Conservation (phyloP, 768 basidiomycete genomes). For the Boletus subcaerulescens region DNA sequence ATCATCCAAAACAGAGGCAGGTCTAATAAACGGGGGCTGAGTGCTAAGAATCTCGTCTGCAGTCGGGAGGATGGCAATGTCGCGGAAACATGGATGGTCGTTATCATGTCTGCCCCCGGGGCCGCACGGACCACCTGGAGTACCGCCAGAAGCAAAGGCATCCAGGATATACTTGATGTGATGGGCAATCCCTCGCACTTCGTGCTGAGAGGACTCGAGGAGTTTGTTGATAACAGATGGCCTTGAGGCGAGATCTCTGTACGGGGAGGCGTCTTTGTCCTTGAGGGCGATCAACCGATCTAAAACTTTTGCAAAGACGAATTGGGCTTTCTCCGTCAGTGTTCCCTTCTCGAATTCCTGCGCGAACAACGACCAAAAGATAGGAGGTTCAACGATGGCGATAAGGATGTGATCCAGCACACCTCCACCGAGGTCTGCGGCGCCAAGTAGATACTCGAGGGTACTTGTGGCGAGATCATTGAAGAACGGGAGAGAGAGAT, state of each 20-base stretch:
- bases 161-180: slow-evolving; percentile 41
- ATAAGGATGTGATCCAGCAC: slow-evolving; percentile 42
- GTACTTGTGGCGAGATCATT: slow-evolving; percentile 40
- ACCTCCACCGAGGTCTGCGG: slow-evolving; percentile 42
- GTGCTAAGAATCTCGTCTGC: slow-evolving; percentile 53
- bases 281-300: slow-evolving; percentile 44
- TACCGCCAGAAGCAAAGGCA: slow-evolving; percentile 24
- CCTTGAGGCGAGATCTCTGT: slow-evolving; percentile 40
- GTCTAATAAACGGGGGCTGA: slow-evolving; percentile 51
- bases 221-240: slow-evolving; percentile 25
- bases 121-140: slow-evolving; percentile 17
- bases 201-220: slow-evolving; percentile 24
- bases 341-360: slow-evolving; percentile 32
- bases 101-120: slow-evolving; percentile 75
- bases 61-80: slow-evolving; percentile 63
- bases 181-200: slow-evolving; percentile 34
- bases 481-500: slow-evolving; percentile 39
- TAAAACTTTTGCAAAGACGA: slow-evolving; percentile 48
- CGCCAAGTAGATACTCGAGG: slow-evolving; percentile 38
- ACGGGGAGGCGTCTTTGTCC: slow-evolving; percentile 30
- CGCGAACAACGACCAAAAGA: slow-evolving; percentile 46
- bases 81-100: slow-evolving; percentile 57
- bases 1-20: slow-evolving; percentile 43
- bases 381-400: slow-evolving; percentile 47
- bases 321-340: slow-evolving; percentile 36